phyloP scores from a whole-genome alignment of 176 grass and related monocot species.

The Eleusine indica region DNA sequence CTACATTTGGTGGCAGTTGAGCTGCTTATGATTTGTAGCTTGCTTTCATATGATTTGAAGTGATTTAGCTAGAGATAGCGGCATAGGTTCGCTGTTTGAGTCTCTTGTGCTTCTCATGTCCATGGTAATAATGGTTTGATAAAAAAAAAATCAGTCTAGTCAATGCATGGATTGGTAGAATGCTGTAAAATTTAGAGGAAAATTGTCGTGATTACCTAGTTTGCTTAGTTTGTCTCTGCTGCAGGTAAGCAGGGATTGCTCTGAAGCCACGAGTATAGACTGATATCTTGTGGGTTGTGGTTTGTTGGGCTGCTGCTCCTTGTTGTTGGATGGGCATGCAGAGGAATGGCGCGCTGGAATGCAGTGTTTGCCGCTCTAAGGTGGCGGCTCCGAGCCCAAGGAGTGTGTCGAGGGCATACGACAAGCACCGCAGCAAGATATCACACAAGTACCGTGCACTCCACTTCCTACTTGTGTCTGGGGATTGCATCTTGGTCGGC shows the following conservation, averaged over 20 bases:
- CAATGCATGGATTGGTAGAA: conserved; percentile 7
- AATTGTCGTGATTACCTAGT: background rate
- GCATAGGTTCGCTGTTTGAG: too few species aligned
- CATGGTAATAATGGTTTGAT: too few species aligned
- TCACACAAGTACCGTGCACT: conserved; percentile 74
- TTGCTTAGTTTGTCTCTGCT: conserved; percentile 18
- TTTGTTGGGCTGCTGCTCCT: background rate
- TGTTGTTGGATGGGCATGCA: conserved; percentile 58
- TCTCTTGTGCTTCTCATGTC: too few species aligned
- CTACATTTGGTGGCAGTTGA: too few species aligned
- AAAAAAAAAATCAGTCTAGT: background rate
- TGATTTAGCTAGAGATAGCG: too few species aligned
- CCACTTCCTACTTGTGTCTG: conserved; percentile 72
- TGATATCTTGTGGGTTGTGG: conserved; percentile 21
- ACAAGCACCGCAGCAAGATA: conserved; percentile 85
- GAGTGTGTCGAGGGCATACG: conserved; percentile 81
- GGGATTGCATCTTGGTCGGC: conserved; percentile 88
- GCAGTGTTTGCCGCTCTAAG: conserved; percentile 78
- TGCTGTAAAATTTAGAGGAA: background rate
- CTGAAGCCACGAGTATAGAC: conserved; percentile 22
- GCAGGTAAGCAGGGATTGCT: conserved; percentile 19
- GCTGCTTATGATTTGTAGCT: too few species aligned
- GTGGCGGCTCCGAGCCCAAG: conserved; percentile 69
- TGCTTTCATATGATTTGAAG: too few species aligned
- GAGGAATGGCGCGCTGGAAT: conserved; percentile 80